Base-by-base conservation (phyloP, 2,329 filamentous ascomycete species). In the Colletotrichum zoysiae region DNA sequence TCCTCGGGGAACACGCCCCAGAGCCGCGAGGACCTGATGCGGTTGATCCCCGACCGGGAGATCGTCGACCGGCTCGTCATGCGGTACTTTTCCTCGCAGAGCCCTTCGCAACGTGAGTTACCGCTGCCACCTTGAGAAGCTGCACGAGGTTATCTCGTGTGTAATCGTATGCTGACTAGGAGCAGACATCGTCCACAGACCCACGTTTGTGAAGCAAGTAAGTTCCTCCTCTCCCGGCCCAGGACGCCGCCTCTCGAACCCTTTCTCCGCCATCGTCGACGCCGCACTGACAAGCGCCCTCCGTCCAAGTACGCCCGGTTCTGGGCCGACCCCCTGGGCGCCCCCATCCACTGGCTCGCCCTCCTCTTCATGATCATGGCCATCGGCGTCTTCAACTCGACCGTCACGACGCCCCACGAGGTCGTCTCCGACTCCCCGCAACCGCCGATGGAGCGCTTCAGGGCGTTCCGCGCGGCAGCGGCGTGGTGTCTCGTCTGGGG, bases 11-110 rank as follows among this genome's bases (percentile, higher is more conserved):
- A 78, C 55, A 76, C 78, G 4, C 81, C 84, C 11, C 80, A 77
- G 9, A 85, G 80, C 59, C 85, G 83, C 38, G 76, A 82, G 6
- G 85, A 88, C 11, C 76, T 90, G 26, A 71, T 90, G 2, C 79
- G 77, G n/a, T 75, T 83, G 53, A 74, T 90, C 11, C 87, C 88
- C 3, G 80, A 84, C 26, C 82, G 82, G 51, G 76, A 76, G 2
- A 77, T 87, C 5, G 82, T 84, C 11, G 87, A 89, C 75, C 82
- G 84, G 46, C 79, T 89, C 48, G 81, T 89, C 71, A 84, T 84
- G 74, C 80, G 84, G 58, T 89, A 88, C 75, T 89, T 90, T 75
- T 82, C 82, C 65, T 87, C 86, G 0, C 83, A 85, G 73, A 87
- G 83, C 65, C 86, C 87, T 23, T 86, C 86, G 51, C 81, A 86